These are phyloP conservation scores for Pythium brassicae DNA, from an alignment of 352 stramenopile genomes.

Conservation along the genomic window DNA sequence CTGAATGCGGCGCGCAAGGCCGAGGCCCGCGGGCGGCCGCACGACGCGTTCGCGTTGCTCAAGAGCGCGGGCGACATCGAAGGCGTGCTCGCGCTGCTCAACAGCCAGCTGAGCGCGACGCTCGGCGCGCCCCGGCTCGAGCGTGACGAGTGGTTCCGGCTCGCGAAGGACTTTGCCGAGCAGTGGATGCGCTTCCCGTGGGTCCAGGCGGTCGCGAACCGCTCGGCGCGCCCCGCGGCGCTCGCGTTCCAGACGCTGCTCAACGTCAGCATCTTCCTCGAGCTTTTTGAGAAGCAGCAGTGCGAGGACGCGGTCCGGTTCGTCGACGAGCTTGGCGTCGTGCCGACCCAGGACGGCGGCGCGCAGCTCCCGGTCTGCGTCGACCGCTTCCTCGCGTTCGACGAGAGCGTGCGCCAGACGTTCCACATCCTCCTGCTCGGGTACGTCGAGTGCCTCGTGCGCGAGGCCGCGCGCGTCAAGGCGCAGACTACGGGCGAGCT, in stretches of 20 bases:
- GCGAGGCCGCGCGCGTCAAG: constrained; percentile 77
- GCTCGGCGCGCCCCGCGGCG: constrained; percentile 57
- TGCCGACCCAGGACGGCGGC: constrained; percentile 61
- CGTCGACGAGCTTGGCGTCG: constrained; percentile 70
- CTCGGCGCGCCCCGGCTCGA: constrained; percentile 51
- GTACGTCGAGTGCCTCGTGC: constrained; percentile 86
- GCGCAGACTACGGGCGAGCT: constrained; percentile 54
- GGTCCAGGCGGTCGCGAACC: constrained; percentile 72
- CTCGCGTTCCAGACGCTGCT: constrained; percentile 83
- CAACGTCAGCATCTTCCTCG: constrained; percentile 85
- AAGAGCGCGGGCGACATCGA: constrained; percentile 81
- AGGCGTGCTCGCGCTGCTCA: constrained; percentile 64
- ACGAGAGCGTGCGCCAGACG: constrained; percentile 78
- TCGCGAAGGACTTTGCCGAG: constrained; percentile 80
- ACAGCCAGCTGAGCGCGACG: constrained; percentile 64
- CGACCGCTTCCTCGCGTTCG: constrained; percentile 80
- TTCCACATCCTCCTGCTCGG: constrained; percentile 82
- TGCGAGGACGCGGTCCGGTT: constrained; percentile 81
- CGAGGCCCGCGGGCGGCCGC: constrained; percentile 56
- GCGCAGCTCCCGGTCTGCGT: constrained; percentile 61
- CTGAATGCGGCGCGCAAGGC: constrained; percentile 69
- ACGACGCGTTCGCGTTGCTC: constrained; percentile 74
- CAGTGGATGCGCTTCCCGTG: constrained; percentile 86
- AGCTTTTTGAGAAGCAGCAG: constrained; percentile 80
- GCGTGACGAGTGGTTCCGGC: constrained; percentile 77